Evolutionary conservation across 2,329 filamentous ascomycete genomes (phyloP).

Genomic region (Aspergillus chevalieri): DNA sequence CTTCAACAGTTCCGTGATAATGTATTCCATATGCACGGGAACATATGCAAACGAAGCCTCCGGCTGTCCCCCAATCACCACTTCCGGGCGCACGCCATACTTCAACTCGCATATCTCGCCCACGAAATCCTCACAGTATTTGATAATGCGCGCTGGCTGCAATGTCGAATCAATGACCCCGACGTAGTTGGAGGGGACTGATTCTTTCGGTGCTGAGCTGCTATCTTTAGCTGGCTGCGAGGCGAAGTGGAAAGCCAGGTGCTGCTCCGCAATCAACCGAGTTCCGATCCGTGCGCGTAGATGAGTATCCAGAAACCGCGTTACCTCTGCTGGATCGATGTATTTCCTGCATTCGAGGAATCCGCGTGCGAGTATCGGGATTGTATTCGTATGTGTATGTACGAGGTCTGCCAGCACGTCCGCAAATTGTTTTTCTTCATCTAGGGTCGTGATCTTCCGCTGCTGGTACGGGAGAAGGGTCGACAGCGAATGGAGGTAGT

Average conservation of each 20-base stretch:
- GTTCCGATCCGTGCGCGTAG: slow-evolving; percentile 91
- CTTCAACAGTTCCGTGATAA: slow-evolving; percentile 91
- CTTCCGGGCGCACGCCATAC: slow-evolving; percentile 77
- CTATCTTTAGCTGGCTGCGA: slow-evolving; percentile 65
- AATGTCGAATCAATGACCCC: slow-evolving; percentile 92
- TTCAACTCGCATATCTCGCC: slow-evolving; percentile 95
- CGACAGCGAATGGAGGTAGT: slow-evolving; percentile 88
- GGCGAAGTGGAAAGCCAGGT: slow-evolving; percentile 79
- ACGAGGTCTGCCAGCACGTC: slow-evolving; percentile 93
- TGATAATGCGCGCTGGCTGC: slow-evolving; percentile 72
- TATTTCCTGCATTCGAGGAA: slow-evolving; percentile 93
- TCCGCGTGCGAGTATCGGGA: slow-evolving; percentile 81
- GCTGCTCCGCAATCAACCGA: slow-evolving; percentile 88
- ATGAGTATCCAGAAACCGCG: slow-evolving; percentile 86
- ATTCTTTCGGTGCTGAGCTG: slow-evolving; percentile 12
- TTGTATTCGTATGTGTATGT: slow-evolving; percentile 88
- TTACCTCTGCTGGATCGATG: slow-evolving; percentile 76
- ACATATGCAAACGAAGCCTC: slow-evolving; percentile 89
- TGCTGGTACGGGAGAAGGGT: slow-evolving; percentile 81
- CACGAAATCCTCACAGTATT: slow-evolving; percentile 81
- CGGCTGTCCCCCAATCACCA: slow-evolving; percentile 77
- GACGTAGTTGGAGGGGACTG: slow-evolving; percentile 60
- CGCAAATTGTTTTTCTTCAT: slow-evolving; percentile 87
- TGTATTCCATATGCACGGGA: slow-evolving; percentile 94
- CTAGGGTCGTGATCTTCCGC: slow-evolving; percentile 64